phyloP scores from a whole-genome alignment of 2,329 filamentous ascomycete genomes.

The Aureobasidium namibiae region DNA sequence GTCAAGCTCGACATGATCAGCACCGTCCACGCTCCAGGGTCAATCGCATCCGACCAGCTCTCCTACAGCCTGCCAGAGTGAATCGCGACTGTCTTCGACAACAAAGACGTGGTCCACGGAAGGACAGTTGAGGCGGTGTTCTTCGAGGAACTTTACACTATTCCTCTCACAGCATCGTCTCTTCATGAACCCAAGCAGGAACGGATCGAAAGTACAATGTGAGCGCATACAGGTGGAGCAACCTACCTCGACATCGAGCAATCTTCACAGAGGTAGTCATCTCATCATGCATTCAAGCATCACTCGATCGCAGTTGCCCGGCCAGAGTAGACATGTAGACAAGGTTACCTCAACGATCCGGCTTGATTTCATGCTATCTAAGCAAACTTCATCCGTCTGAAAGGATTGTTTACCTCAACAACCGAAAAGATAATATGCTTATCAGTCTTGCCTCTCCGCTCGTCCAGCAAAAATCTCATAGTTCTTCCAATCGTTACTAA shows the following conservation, averaged over 20 bases:
- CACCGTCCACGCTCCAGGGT: no score
- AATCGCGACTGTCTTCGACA: no score
- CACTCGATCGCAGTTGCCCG: not conserved
- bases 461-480: not conserved
- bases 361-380: not conserved
- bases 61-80: no score
- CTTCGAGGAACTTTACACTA: no score
- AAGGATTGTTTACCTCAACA: not conserved
- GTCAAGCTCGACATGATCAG: no score
- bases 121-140: no score
- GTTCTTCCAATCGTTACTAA: not conserved
- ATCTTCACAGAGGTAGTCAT: no score
- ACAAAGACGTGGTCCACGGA: no score
- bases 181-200: no score
- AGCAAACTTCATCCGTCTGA: not conserved
- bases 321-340: not conserved
- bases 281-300: not conserved
- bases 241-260: not conserved
- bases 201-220: no score
- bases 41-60: not conserved
- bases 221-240: no score
- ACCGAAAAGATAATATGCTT: not conserved
- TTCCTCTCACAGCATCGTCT: no score
- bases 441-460: not conserved
- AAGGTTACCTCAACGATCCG: not conserved